Evolutionary conservation across 2,329 filamentous ascomycete genomes (phyloP), one percentile per base, ranked within the genome.

Genomic region (Monosporascus cannonballus): DNA sequence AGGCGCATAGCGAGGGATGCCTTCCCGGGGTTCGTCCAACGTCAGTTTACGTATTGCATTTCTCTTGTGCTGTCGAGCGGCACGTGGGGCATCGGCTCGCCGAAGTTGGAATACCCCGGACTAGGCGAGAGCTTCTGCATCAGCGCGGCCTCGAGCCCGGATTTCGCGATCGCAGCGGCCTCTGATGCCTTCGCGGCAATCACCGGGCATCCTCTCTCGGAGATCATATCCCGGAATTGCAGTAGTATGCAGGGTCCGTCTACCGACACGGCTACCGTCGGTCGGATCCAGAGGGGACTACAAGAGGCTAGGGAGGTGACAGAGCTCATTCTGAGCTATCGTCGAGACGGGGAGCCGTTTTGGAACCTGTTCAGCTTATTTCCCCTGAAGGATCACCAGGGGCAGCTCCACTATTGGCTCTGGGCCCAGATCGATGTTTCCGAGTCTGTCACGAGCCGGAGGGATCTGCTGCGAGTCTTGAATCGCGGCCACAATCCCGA

Each of bases 81-180:
- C 25, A 53, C 58, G 7, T 36, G 65, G 1, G 56, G 59, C 1
- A 64, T 64, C n/a, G 64, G 66, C 20, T 64, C 67, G 2, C 64
- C 66, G 5, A 61, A 69, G 49, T 42, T 53, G 24, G 68, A 62
- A 54, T 84, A 77, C 50, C 75, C 76, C 3, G 82, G 82, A 0
- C 70, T 85, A 0, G 81, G 79, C 8, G 74, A 80, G 48, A 79
- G 80, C 22, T 84, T 85, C 57, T 81, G 79, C 52, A 62, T 85
- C 17, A 81, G 77, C 1, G 76, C 84, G 58, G 77, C 78, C 0
- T 60, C 67, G 4, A 69, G 71, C 44, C 69, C 72, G 0, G 76
- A 80, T 48, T 79, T 80, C 54, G 76, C 79, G 0, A 75, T 80
- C 39, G 55, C 72, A 0, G 76, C 66, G 52, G 74, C 73, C 3